Conservation (phyloP, 305 asterid species). For the Euphrasia arctica region DNA sequence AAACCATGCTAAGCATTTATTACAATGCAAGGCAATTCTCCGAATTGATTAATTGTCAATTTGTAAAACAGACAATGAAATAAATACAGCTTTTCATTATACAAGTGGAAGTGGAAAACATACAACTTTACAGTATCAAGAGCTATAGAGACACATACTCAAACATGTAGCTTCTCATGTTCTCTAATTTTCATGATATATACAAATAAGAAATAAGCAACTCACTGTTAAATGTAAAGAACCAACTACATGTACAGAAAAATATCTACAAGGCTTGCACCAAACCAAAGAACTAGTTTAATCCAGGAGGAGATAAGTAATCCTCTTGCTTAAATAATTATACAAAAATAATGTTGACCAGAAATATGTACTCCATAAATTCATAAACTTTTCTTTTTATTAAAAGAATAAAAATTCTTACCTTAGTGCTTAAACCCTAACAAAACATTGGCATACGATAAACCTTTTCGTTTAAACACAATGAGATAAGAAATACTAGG, state of each 20-base stretch:
- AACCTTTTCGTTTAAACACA: slow-evolving; percentile 15
- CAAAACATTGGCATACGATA: slow-evolving; percentile 3
- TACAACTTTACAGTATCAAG: neutral
- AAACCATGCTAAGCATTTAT: neutral
- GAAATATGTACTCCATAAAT: too few species aligned
- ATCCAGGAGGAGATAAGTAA: too few species aligned
- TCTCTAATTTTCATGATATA: slow-evolving; percentile 8
- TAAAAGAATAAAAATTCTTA: too few species aligned
- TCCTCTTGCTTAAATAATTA: too few species aligned
- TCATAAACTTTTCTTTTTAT: too few species aligned
- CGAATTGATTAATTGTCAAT: slow-evolving; percentile 8
- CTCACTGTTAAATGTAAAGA: neutral
- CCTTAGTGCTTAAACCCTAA: neutral
- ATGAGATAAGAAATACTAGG: slow-evolving; percentile 21
- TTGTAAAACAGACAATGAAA: slow-evolving; percentile 10
- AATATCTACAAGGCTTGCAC: too few species aligned
- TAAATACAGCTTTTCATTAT: neutral
- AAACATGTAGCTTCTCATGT: slow-evolving; percentile 7
- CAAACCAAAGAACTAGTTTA: too few species aligned
- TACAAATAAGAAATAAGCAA: slow-evolving; percentile 6
- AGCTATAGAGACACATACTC: slow-evolving; percentile 15
- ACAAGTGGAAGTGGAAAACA: neutral
- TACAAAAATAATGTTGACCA: too few species aligned
- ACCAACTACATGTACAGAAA: too few species aligned
- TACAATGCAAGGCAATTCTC: slow-evolving; percentile 4